Evolutionary conservation across 768 basidiomycete genomes (phyloP), one percentile per base, ranked within the genome.

Genomic region (Calocybe indica): DNA sequence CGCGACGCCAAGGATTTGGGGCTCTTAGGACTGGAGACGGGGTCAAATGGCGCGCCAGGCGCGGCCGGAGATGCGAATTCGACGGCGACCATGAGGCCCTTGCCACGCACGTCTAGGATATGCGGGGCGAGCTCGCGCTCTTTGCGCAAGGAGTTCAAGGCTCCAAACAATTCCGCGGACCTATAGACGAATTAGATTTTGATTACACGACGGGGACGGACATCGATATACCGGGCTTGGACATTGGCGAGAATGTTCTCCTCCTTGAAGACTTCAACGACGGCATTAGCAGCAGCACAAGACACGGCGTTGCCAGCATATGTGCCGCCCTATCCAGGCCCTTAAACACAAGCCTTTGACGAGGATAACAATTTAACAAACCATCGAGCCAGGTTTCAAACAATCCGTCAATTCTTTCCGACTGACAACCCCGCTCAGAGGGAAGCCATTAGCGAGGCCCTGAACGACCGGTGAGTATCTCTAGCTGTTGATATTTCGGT

Each of bases 361-460:
- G 31, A 7, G 12, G 42, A 29, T 30, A 39, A 6, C 13, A 11
- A 41, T 37, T 37, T 2, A 30, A 61, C 70, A 43, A 28, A 86
- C 88, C 83, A 92, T 84, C 7, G 81, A 79, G n/a, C 92, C 91
- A 6, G 88, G 81, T 54, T 70, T 74, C 45, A 93, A 72, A 55
- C 73, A 79, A 63, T 92, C 89, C 30, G 88, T 92, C 33, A 95
- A 60, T 45, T 89, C 87, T 65, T 80, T 89, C 45, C 83, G 69
- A 52, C 86, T 85, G 43, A 93, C 76, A 36, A 97, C 79, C 6
- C 82, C 92, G 49, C 89, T 92, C 46, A 98, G 70, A 2, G 95
- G 95, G 79, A 96, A 95, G 3, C 94, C 94, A 62, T 94, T 92
- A 35, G 89, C 90, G 5, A 93, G 66, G 7, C 90, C 90, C 82